Base-by-base conservation (phyloP, 106 monocot genomes). In the Dioscorea zingiberensis region DNA sequence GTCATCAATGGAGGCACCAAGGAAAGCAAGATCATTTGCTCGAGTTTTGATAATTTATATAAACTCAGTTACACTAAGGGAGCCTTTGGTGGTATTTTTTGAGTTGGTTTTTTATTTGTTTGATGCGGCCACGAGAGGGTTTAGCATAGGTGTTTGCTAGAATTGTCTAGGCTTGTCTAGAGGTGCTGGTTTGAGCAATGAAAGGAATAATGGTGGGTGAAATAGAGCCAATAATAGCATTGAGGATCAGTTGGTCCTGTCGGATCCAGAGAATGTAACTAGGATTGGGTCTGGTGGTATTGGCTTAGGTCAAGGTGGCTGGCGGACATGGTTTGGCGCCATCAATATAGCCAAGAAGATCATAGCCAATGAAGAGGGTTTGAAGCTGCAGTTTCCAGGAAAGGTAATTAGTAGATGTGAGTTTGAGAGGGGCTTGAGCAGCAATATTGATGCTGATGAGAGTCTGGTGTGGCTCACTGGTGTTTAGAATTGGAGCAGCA, bases 271-370 rank as follows among this genome's bases (percentile, higher is more conserved):
- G 2, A 2, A 16, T 26, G 48, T 65, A 65, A 49, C 15, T 19
- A 7, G 13, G 54, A 27, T 49, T 29, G 12, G 23, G 60, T 30
- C 4, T 30, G 7, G 30, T 30, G 30, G 7, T 30, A 3, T 7
- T 7, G 48, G n/a, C 21, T 18, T 26, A 12, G 17, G 19, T 56
- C 10, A 56, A 14, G 13, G 56, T 56, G 9, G 9, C n/a, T 19
- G 9, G 1, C 8, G 59, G 59, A 27, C 25, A 48, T 3, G 24
- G 57, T 47, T 47, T 60, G 47, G 60, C 16, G 4, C 48, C 23
- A 27, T 60, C 59, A 26, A 71, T 27, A 71, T 30, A 71, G 15
- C 70, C 60, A 18, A 71, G n/a, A 10, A 71, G 47, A 48, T 71
- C 59, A 48, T 60, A 60, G 13, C 47, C 60, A 13, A 60, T 55